These are phyloP conservation scores for Pseudodiploospora longispora DNA, from an alignment of 2,329 filamentous ascomycete genomes.

Conservation along the genomic window DNA sequence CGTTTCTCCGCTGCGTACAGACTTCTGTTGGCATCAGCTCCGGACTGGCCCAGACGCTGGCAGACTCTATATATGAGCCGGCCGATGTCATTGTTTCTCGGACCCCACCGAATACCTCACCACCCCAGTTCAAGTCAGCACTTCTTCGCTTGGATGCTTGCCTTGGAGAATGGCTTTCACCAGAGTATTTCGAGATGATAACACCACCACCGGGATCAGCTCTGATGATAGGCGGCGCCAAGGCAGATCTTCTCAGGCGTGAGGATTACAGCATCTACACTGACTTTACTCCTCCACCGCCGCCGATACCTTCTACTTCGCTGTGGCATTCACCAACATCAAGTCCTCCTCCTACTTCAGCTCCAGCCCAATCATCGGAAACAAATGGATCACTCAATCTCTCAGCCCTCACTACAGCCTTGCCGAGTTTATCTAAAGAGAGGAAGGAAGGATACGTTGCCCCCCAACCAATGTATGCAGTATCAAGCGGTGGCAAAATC, in stretches of 20 bases:
- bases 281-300: slow-evolving; percentile 12
- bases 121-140: slow-evolving; percentile 41
- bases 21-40: slow-evolving; percentile 83
- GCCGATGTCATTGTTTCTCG: slow-evolving; percentile 27
- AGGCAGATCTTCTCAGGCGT: slow-evolving; percentile 72
- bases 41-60: slow-evolving; percentile 58
- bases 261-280: slow-evolving; percentile 55
- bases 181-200: slow-evolving; percentile 88
- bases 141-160: slow-evolving; percentile 82
- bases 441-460: slow-evolving; percentile 53
- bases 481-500: slow-evolving; percentile 72
- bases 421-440: slow-evolving; percentile 20
- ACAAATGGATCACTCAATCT: slow-evolving; percentile 18
- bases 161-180: slow-evolving; percentile 89
- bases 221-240: slow-evolving; percentile 82
- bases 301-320: slow-evolving; percentile 17
- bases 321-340: slow-evolving; percentile 26
- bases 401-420: slow-evolving; percentile 25
- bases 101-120: slow-evolving; percentile 16
- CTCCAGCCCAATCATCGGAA: slow-evolving; percentile 16
- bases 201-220: slow-evolving; percentile 79
- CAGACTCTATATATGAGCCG: slow-evolving; percentile 24
- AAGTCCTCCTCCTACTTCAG: slow-evolving; percentile 14
- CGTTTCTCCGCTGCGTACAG: slow-evolving; percentile 86
- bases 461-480: slow-evolving; percentile 73